Evolutionary conservation across 768 basidiomycete species (phyloP).

Genomic region (Inosperma sp.): DNA sequence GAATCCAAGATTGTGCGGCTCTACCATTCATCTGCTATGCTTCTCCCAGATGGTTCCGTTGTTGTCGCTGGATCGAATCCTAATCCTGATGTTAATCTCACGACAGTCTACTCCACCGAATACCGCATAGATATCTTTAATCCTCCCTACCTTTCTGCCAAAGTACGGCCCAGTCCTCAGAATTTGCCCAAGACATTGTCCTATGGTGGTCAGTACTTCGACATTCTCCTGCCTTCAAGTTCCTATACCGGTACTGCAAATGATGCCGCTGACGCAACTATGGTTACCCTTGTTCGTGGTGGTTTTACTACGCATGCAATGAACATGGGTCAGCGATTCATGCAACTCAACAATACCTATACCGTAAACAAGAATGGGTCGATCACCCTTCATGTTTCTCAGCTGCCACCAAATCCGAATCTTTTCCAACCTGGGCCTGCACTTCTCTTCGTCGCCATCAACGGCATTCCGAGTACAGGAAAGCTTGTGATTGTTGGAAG

Average conservation of each 20-base stretch:
- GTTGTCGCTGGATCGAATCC: slow-evolving; percentile 92
- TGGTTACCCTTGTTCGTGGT: slow-evolving; percentile 73
- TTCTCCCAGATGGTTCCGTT: slow-evolving; percentile 86
- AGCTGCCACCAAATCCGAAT: slow-evolving; percentile 80
- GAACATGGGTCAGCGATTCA: slow-evolving; percentile 81
- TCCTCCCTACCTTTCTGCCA: slow-evolving; percentile 78
- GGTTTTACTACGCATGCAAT: slow-evolving; percentile 84
- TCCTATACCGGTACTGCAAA: slow-evolving; percentile 68
- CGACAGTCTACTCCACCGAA: slow-evolving; percentile 62
- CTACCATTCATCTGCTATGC: slow-evolving; percentile 88
- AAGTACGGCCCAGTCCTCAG: slow-evolving; percentile 59
- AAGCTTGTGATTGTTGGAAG: slow-evolving; percentile 73
- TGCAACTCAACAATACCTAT: slow-evolving; percentile 84
- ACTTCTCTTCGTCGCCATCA: slow-evolving; percentile 74
- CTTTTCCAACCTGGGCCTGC: slow-evolving; percentile 88
- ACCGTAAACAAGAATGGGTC: slow-evolving; percentile 72
- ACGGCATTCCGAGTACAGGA: slow-evolving; percentile 84
- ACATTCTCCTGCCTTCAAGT: slow-evolving; percentile 60
- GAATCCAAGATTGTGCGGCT: slow-evolving; percentile 68
- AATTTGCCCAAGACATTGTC: slow-evolving; percentile 67
- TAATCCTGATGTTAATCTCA: slow-evolving; percentile 71
- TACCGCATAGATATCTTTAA: slow-evolving; percentile 88
- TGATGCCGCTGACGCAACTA: slow-evolving; percentile 66
- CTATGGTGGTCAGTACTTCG: slow-evolving; percentile 84
- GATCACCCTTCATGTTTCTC: slow-evolving; percentile 74